phyloP scores from a whole-genome alignment of 208 protist species.

The Trypanosoma boissoni region DNA sequence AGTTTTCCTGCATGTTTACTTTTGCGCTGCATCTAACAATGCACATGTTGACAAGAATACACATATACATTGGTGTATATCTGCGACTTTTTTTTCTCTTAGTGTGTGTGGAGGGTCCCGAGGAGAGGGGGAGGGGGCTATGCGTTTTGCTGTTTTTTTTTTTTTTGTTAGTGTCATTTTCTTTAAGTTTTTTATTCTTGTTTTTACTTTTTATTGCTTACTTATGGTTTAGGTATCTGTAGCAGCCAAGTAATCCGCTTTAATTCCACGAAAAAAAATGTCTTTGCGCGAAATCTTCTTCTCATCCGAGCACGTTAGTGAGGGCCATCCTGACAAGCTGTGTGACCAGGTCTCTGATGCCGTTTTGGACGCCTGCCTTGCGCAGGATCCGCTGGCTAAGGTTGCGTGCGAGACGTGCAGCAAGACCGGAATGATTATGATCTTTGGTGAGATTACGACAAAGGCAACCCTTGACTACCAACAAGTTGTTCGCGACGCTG shows the following conservation, averaged over 20 bases:
- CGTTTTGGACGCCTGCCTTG: conserved; percentile 98
- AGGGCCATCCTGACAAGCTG: conserved; percentile 99
- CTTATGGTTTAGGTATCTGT: no score
- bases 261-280: no score
- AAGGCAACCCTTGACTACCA: conserved; percentile 97
- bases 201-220: conserved; percentile 12
- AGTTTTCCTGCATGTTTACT: no score
- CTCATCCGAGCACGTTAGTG: conserved; percentile 99
- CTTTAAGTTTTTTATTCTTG: conserved; percentile 7
- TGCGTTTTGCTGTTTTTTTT: conserved; percentile 14
- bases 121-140: neutral
- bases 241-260: no score
- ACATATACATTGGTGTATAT: no score
- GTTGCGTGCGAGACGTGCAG: conserved; percentile 98
- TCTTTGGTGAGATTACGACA: conserved; percentile 99
- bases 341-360: conserved; percentile 99
- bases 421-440: conserved; percentile 99
- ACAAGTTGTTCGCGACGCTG: conserved; percentile 94
- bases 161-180: conserved; percentile 19
- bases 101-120: no score
- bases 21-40: no score
- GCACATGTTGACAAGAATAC: no score
- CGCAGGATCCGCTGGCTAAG: conserved; percentile 95
- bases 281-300: conserved; percentile 95
- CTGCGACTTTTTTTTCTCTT: no score